Evolutionary conservation across 78 protist genomes (phyloP).

Genomic region (Chrysochromulina parva): DNA sequence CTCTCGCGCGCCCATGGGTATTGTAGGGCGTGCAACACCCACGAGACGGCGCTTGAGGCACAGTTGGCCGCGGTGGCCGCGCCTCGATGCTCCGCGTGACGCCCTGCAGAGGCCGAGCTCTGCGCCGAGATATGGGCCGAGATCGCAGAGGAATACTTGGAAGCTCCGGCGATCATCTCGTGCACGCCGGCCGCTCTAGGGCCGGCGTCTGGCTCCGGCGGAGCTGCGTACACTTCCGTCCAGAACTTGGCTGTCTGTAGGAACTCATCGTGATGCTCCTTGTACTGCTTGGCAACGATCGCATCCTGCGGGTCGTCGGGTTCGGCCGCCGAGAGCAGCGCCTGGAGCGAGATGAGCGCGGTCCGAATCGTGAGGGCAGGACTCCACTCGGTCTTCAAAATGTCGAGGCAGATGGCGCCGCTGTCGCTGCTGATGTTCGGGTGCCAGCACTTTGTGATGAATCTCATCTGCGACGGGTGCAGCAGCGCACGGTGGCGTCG

Average conservation of each 20-base stretch:
- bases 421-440: conserved; percentile 59
- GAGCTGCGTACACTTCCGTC: conserved; percentile 50
- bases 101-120: no score
- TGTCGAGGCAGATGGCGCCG: conserved; percentile 76
- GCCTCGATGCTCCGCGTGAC: no score
- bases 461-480: conserved; percentile 33
- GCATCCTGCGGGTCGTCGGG: conserved; percentile 70
- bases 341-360: conserved; percentile 65
- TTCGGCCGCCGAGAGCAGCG: conserved; percentile 55
- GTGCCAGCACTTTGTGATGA: conserved; percentile 62
- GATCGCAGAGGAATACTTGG: no score
- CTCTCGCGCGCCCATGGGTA: no score
- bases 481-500: no score
- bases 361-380: conserved; percentile 69
- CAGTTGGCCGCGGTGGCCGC: no score
- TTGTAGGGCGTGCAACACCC: no score
- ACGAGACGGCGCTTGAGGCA: no score
- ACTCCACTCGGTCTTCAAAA: conserved; percentile 66
- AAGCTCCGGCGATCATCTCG: no score
- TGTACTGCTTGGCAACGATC: conserved; percentile 55
- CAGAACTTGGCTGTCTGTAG: conserved; percentile 33
- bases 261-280: not conserved
- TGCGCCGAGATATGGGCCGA: no score
- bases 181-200: no score
- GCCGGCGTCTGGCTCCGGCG: no score